Evolutionary conservation across 2,329 filamentous ascomycete genomes (phyloP).

Genomic region (Ceratocystis cubensis): DNA sequence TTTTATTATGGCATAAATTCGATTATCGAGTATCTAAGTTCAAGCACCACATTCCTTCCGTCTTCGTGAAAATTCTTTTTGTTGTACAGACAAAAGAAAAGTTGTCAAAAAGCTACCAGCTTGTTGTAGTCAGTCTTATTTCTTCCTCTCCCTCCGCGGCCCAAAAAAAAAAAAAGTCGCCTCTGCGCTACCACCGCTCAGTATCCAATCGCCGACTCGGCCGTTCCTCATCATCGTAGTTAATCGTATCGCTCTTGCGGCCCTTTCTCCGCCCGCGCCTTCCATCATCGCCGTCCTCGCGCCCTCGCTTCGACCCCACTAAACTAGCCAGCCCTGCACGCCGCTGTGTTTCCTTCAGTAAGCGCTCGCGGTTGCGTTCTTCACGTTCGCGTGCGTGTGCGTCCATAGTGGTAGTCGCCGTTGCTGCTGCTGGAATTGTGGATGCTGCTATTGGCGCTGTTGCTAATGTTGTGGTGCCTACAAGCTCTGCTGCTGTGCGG

Average conservation of each 20-base stretch:
- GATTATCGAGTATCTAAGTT: neutral
- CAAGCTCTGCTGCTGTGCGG: neutral
- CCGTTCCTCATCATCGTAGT: conserved; percentile 46
- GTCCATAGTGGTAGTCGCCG: conserved; percentile 31
- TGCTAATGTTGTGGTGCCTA: neutral
- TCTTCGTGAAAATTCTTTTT: neutral
- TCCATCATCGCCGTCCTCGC: conserved; percentile 35
- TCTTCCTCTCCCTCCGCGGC: neutral
- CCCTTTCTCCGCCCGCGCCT: conserved; percentile 14
- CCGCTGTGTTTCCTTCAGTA: conserved; percentile 56
- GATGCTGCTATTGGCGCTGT: conserved; percentile 25
- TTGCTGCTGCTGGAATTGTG: conserved; percentile 28
- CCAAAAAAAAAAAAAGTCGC: neutral
- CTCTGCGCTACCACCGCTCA: conserved; percentile 16
- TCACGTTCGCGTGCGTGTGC: conserved; percentile 60
- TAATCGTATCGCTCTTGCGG: conserved; percentile 34
- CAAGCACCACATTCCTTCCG: neutral
- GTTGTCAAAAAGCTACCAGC: no score
- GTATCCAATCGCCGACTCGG: conserved; percentile 41
- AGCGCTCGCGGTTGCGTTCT: conserved; percentile 50
- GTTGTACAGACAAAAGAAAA: neutral
- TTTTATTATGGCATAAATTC: neutral
- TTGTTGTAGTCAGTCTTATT: neutral
- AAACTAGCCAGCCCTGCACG: conserved; percentile 43
- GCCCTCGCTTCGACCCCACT: conserved; percentile 37